Percentiles rank a stretch among this genome's conserved stretches.
Evolutionary conservation across 2,329 filamentous ascomycete species (phyloP).

Genomic region (Hymenoscyphus albidus): DNA sequence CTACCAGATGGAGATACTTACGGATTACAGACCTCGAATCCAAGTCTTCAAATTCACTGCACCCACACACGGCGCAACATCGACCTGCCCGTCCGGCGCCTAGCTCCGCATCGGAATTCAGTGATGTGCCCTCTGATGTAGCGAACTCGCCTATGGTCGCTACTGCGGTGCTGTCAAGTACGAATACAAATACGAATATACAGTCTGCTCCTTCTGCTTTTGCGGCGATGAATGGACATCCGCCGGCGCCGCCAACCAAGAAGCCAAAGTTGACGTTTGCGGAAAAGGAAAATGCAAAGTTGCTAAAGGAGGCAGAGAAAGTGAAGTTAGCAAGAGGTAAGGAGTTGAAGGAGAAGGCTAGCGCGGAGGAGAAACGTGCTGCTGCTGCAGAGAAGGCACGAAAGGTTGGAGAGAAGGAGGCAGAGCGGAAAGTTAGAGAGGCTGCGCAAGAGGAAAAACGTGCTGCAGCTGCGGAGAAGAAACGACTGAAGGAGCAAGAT

Average conservation of each 20-base stretch:
- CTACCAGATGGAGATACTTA: background rate
- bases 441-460: slow-evolving; percentile 21
- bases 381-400: slow-evolving; percentile 22
- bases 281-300: slow-evolving; percentile 27
- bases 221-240: slow-evolving; percentile 21
- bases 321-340: background rate
- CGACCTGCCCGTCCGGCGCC: slow-evolving; percentile 20
- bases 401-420: slow-evolving; percentile 39
- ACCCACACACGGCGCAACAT: slow-evolving; percentile 2
- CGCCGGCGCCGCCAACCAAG: slow-evolving; percentile 24
- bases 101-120: slow-evolving; percentile 24
- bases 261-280: slow-evolving; percentile 28
- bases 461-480: slow-evolving; percentile 31
- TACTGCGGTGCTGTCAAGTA: background rate
- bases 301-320: background rate
- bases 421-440: slow-evolving; percentile 35
- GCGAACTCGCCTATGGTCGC: slow-evolving; percentile 6
- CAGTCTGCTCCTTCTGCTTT: slow-evolving; percentile 21
- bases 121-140: slow-evolving; percentile 21
- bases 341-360: slow-evolving; percentile 2
- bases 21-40: background rate
- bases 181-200: background rate
- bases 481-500: slow-evolving; percentile 37
- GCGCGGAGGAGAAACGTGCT: slow-evolving; percentile 28
- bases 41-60: background rate